phyloP scores from a whole-genome alignment of 768 basidiomycete genomes.

The Boletus subcaerulescens region DNA sequence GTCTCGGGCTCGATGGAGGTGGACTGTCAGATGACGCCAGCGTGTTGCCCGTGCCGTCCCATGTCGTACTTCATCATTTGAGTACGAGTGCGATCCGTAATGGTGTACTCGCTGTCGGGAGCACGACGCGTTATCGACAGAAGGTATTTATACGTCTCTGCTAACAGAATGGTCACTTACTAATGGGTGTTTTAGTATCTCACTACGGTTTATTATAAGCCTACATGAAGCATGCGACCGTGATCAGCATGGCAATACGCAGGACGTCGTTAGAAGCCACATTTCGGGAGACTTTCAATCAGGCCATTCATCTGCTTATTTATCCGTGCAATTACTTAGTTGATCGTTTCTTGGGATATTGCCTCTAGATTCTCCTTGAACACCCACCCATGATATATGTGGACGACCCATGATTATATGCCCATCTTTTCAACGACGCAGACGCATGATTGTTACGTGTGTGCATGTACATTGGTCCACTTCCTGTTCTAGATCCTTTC shows the following conservation, averaged over 20 bases:
- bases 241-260: conserved; percentile 18
- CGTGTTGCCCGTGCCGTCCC: conserved; percentile 88
- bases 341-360: conserved; percentile 29
- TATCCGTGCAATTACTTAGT: conserved; percentile 23
- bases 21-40: conserved; percentile 82
- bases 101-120: conserved; percentile 89
- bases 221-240: conserved; percentile 39
- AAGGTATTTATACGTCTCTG: conserved; percentile 54
- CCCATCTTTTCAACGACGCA: conserved; percentile 7
- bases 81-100: conserved; percentile 94
- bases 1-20: conserved; percentile 35
- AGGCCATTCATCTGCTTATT: conserved; percentile 22
- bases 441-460: conserved; percentile 4
- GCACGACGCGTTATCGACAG: conserved; percentile 85
- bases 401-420: conserved; percentile 22
- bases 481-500: conserved; percentile 6
- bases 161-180: conserved; percentile 14
- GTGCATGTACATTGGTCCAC: conserved; percentile 5
- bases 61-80: conserved; percentile 92
- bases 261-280: conserved; percentile 25
- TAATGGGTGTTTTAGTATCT: conserved; percentile 57
- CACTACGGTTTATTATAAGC: conserved; percentile 83
- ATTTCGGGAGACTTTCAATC: conserved; percentile 8
- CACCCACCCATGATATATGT: conserved; percentile 17
- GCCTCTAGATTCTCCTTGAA: conserved; percentile 23